phyloP scores from a whole-genome alignment of 495 filamentous ascomycete genomes.

The Aspergillus haitiensis region DNA sequence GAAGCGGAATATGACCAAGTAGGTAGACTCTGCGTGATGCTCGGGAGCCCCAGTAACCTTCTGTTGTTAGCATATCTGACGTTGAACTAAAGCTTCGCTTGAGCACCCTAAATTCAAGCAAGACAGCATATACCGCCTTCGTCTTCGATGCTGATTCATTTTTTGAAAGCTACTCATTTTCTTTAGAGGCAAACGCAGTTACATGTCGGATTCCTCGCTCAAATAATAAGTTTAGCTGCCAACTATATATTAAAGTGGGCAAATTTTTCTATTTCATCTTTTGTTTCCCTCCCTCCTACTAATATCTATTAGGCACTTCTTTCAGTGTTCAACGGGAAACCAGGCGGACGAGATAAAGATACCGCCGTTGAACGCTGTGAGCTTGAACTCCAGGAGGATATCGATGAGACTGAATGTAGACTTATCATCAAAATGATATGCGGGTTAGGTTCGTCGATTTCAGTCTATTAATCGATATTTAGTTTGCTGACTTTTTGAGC shows the following conservation, averaged over 20 bases:
- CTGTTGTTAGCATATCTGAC: slow-evolving; percentile 12
- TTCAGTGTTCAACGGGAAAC: slow-evolving; percentile 69
- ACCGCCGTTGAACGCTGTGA: slow-evolving; percentile 85
- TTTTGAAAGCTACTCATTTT: slow-evolving; percentile 69
- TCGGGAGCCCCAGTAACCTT: neutral
- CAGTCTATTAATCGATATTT: neutral
- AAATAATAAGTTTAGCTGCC: slow-evolving; percentile 70
- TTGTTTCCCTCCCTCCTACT: neutral
- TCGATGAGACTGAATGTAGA: slow-evolving; percentile 70
- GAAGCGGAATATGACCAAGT: slow-evolving; percentile 78
- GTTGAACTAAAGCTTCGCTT: slow-evolving; percentile 61
- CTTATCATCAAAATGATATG: slow-evolving; percentile 81
- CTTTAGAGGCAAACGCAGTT: slow-evolving; percentile 11
- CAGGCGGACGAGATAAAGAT: slow-evolving; percentile 67
- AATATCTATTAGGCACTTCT: slow-evolving; percentile 57
- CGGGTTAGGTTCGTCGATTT: slow-evolving; percentile 64
- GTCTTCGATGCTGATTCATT: slow-evolving; percentile 71
- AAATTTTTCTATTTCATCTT: neutral
- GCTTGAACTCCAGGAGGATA: slow-evolving; percentile 73
- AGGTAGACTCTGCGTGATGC: slow-evolving; percentile 23
- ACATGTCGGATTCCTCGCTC: slow-evolving; percentile 29
- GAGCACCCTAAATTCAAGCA: slow-evolving; percentile 85
- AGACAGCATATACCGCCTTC: slow-evolving; percentile 87
- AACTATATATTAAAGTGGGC: slow-evolving; percentile 64
- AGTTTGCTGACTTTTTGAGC: neutral